These are phyloP conservation scores for Euphorbia peplus DNA, from an alignment of 345 rosid genomes.

Conservation along the genomic window DNA sequence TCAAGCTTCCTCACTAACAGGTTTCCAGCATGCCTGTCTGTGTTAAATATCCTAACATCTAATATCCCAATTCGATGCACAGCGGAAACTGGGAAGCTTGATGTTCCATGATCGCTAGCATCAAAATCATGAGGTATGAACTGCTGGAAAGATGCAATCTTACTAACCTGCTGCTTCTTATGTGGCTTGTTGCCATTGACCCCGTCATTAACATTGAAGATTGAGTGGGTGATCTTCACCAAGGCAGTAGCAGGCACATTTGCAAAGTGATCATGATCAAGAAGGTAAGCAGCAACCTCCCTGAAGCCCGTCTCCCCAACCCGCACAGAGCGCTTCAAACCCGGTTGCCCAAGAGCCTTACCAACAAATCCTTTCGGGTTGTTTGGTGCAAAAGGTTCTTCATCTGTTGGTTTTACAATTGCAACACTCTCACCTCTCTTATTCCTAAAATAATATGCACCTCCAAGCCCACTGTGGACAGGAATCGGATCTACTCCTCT, in stretches of 20 bases:
- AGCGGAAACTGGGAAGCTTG: constrained; percentile 87
- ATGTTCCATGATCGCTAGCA: constrained; percentile 95
- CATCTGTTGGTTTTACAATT: constrained; percentile 96
- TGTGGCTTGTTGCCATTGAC: constrained; percentile 61
- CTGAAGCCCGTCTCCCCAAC: constrained; percentile 96
- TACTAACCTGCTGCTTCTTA: constrained; percentile 74
- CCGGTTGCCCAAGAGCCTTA: constrained; percentile 95
- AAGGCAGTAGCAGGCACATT: constrained; percentile 94
- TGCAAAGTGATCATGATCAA: constrained; percentile 73
- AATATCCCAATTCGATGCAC: constrained; percentile 93
- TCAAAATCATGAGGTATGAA: constrained; percentile 90
- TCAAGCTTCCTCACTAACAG: constrained; percentile 82
- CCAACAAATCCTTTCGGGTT: constrained; percentile 98
- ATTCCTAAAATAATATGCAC: constrained; percentile 87
- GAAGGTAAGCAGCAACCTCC: constrained; percentile 98
- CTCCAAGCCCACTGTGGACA: constrained; percentile 87
- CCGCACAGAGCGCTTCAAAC: constrained; percentile 90
- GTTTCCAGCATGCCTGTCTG: constrained; percentile 97
- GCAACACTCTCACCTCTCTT: constrained; percentile 71
- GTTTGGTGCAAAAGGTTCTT: constrained; percentile 99
- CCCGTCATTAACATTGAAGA: constrained; percentile 82
- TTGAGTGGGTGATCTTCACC: constrained; percentile 90
- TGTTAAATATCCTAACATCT: constrained; percentile 85
- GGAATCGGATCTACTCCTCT: constrained; percentile 78
- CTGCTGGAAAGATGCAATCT: constrained; percentile 95